phyloP scores from a whole-genome alignment of 2,329 filamentous ascomycete genomes.

The Monilinia aucupariae region DNA sequence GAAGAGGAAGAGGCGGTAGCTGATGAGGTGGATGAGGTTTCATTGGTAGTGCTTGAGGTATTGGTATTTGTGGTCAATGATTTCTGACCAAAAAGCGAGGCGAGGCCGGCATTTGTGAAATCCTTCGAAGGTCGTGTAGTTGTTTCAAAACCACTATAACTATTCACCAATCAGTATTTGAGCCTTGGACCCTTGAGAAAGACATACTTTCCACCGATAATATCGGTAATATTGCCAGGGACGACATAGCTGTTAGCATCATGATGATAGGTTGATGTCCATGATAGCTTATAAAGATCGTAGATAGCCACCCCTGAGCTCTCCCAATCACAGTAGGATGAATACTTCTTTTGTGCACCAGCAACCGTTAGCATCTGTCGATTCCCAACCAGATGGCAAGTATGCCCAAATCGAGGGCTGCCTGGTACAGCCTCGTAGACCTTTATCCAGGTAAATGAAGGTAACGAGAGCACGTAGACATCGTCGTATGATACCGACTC shows the following conservation, averaged over 20 bases:
- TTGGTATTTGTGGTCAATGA: not conserved
- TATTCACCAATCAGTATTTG: not conserved
- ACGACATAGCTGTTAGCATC: slow-evolving; percentile 31
- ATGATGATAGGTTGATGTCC: slow-evolving; percentile 34
- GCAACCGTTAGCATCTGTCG: slow-evolving; percentile 42
- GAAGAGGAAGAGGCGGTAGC: not conserved
- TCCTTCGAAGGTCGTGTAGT: not conserved
- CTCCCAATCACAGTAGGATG: slow-evolving; percentile 34
- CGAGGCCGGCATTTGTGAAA: not conserved
- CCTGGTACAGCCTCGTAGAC: slow-evolving; percentile 34
- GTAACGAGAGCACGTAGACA: slow-evolving; percentile 42
- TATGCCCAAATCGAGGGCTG: slow-evolving; percentile 38
- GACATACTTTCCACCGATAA: slow-evolving; percentile 33
- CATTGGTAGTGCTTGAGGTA: not conserved
- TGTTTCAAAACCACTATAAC: slow-evolving; percentile 10
- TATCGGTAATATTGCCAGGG: slow-evolving; percentile 24
- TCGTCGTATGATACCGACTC: slow-evolving; percentile 38
- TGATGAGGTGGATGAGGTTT: not conserved
- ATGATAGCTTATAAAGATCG: slow-evolving; percentile 32
- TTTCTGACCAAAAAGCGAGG: slow-evolving; percentile 9
- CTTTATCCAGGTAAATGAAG: slow-evolving; percentile 41
- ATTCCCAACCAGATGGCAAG: slow-evolving; percentile 37
- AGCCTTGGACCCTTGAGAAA: not conserved
- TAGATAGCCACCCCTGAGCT: slow-evolving; percentile 33
- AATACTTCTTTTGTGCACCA: slow-evolving; percentile 26